A percentile compares a stretch with the other conserved stretches of the same genome.
Evolutionary conservation across 805 yeast genomes (phyloP).

Genomic region (Candida pseudofarinosa): DNA sequence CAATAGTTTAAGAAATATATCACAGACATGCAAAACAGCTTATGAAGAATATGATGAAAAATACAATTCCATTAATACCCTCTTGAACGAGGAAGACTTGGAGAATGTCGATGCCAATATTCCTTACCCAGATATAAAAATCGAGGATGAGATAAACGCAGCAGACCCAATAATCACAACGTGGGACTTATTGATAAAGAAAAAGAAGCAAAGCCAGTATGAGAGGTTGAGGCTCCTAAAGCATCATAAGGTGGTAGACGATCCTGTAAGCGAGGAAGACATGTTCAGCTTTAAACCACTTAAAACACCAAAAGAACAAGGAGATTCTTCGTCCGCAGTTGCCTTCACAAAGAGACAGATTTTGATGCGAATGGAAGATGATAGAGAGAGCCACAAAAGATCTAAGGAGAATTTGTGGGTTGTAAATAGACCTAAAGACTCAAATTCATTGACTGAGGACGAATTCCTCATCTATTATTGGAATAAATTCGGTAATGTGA

Average conservation of each 20-base stretch:
- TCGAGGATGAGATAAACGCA: slow-evolving; percentile 16
- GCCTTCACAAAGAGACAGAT: slow-evolving; percentile 48
- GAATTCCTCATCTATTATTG: slow-evolving; percentile 45
- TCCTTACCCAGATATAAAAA: slow-evolving; percentile 30
- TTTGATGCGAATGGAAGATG: slow-evolving; percentile 81
- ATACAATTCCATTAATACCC: slow-evolving; percentile 24
- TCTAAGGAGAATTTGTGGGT: slow-evolving; percentile 81
- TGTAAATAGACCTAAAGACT: slow-evolving; percentile 44
- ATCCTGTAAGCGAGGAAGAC: slow-evolving; percentile 22
- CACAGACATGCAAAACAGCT: slow-evolving; percentile 31
- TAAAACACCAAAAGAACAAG: slow-evolving; percentile 3
- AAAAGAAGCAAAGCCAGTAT: slow-evolving; percentile 49
- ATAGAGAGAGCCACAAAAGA: slow-evolving; percentile 84
- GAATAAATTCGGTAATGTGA: slow-evolving; percentile 42
- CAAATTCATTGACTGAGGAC: slow-evolving; percentile 32
- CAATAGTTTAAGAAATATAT: slow-evolving; percentile 32
- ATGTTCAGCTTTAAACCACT: slow-evolving; percentile 23
- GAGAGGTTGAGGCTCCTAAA: slow-evolving; percentile 42
- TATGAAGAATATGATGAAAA: slow-evolving; percentile 19
- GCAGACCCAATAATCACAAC: slow-evolving; percentile 32
- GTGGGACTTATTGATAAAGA: slow-evolving; percentile 45
- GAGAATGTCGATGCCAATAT: slow-evolving; percentile 25
- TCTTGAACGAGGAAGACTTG: slow-evolving; percentile 34
- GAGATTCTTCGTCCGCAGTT: slow-evolving; percentile 8
- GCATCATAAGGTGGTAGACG: slow-evolving; percentile 22